Percentiles rank a stretch among this genome's conserved stretches.
Conservation (phyloP, 176 grass and related monocot species). For the Avena eriantha region DNA sequence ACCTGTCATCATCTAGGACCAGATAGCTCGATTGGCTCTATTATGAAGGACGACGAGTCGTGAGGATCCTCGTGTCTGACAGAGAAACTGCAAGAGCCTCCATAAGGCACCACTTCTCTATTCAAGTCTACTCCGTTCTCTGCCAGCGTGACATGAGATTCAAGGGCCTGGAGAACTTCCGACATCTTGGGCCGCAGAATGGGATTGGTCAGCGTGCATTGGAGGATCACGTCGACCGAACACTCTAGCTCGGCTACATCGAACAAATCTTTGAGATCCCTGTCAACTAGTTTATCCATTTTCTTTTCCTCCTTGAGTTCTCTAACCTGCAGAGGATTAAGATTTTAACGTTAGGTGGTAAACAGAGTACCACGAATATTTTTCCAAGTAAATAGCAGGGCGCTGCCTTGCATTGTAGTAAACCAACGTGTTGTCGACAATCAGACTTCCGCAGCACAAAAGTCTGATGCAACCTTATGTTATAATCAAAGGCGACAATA, state of each 20-base stretch:
- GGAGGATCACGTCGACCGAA: constrained; percentile 72
- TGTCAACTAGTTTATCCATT: constrained; percentile 66
- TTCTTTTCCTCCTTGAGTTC: constrained; percentile 79
- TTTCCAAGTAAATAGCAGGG: neutral
- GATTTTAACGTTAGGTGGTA: neutral
- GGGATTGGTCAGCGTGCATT: constrained; percentile 87
- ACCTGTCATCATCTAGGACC: constrained; percentile 73
- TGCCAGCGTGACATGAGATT: constrained; percentile 56
- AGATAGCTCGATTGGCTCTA: constrained; percentile 92
- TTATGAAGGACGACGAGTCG: constrained; percentile 93
- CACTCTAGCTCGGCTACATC: constrained; percentile 65
- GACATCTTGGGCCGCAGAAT: constrained; percentile 89
- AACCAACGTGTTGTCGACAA: neutral
- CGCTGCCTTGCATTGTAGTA: neutral
- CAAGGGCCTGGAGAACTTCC: constrained; percentile 81
- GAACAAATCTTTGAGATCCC: constrained; percentile 73
- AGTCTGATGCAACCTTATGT: neutral
- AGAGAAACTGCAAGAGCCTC: constrained; percentile 74
- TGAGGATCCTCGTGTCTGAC: constrained; percentile 75
- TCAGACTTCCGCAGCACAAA: neutral
- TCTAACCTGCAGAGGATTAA: constrained; percentile 58
- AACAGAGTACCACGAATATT: neutral
- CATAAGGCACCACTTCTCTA: constrained; percentile 46
- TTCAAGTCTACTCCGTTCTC: constrained; percentile 65
- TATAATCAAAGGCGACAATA: neutral